Percentiles rank a stretch among this genome's conserved stretches.
Conservation (phyloP, 805 yeast species). For the Candida gorgasii region DNA sequence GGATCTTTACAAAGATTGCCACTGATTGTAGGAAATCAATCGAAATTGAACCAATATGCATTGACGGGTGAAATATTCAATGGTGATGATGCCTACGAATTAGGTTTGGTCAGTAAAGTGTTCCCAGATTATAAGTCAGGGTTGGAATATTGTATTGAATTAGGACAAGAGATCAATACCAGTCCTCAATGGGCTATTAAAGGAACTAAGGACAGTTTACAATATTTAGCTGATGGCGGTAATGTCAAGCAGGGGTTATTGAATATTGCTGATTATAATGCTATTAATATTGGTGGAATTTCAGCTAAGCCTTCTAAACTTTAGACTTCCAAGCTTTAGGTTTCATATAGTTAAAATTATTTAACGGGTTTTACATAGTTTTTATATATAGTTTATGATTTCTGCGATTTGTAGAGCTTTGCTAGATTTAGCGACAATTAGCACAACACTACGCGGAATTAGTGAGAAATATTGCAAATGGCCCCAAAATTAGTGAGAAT, state of each 20-base stretch:
- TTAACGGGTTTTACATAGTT: too few species aligned
- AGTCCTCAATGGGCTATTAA: conserved; percentile 59
- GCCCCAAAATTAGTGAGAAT: too few species aligned
- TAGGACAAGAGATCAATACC: conserved; percentile 49
- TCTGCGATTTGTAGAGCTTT: too few species aligned
- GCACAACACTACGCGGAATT: too few species aligned
- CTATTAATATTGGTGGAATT: conserved; percentile 11
- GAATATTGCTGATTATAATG: conserved; percentile 55
- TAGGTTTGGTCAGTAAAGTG: conserved; percentile 57
- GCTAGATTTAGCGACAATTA: too few species aligned
- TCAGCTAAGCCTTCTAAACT: too few species aligned
- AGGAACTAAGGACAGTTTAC: conserved; percentile 62
- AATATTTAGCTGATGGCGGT: conserved; percentile 38
- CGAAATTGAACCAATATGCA: conserved; percentile 60
- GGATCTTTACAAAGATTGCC: conserved; percentile 75
- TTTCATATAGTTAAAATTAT: too few species aligned
- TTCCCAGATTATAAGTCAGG: conserved; percentile 50
- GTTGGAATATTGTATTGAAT: conserved; percentile 44
- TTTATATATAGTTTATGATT: too few species aligned
- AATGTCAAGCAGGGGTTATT: conserved; percentile 48
- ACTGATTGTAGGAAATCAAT: conserved; percentile 49
- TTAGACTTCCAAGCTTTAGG: conserved; percentile 8
- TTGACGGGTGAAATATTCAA: conserved; percentile 60
- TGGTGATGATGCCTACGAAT: conserved; percentile 52
- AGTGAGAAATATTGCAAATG: too few species aligned